phyloP scores from a whole-genome alignment of 2,329 filamentous ascomycete genomes.

The Neonectria sp. region DNA sequence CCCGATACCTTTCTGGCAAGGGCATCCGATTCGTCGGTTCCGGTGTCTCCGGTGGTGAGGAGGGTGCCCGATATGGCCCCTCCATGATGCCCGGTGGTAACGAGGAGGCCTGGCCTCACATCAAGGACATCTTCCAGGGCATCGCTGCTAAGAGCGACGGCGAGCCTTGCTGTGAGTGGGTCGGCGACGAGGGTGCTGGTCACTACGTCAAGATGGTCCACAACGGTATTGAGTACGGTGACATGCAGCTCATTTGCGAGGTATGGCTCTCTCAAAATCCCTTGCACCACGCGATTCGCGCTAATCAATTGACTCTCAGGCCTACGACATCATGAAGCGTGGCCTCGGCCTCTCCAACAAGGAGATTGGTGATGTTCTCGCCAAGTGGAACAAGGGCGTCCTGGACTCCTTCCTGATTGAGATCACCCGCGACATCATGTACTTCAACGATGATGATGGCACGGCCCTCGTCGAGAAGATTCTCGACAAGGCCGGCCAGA shows the following conservation, averaged over 20 bases:
- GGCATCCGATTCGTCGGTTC: constrained; percentile 95
- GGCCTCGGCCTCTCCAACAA: constrained; percentile 90
- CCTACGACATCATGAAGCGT: constrained; percentile 99
- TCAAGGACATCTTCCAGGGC: constrained; percentile 99
- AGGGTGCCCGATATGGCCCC: constrained; percentile 97
- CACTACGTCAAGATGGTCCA: constrained; percentile 99
- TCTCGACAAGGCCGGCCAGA: constrained; percentile 97
- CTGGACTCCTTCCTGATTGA: constrained; percentile 99
- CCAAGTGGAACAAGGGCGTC: constrained; percentile 98
- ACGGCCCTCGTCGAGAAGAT: constrained; percentile 97
- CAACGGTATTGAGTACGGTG: constrained; percentile 99
- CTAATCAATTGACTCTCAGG: constrained; percentile 67
- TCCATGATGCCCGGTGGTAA: constrained; percentile 99
- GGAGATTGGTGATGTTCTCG: constrained; percentile 96
- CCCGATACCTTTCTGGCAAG: constrained; percentile 88
- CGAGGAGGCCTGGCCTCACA: constrained; percentile 96
- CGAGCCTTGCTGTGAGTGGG: constrained; percentile 99
- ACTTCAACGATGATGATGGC: constrained; percentile 97
- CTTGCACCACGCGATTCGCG: neutral
- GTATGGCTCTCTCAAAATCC: constrained; percentile 64
- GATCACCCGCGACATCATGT: constrained; percentile 98
- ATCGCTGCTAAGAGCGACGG: constrained; percentile 98
- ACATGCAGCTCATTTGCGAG: constrained; percentile 99
- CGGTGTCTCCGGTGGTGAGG: constrained; percentile 99
- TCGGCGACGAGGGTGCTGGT: constrained; percentile 98